Base-by-base conservation (phyloP, 208 protist species). In the Trypanosoma boissoni region DNA sequence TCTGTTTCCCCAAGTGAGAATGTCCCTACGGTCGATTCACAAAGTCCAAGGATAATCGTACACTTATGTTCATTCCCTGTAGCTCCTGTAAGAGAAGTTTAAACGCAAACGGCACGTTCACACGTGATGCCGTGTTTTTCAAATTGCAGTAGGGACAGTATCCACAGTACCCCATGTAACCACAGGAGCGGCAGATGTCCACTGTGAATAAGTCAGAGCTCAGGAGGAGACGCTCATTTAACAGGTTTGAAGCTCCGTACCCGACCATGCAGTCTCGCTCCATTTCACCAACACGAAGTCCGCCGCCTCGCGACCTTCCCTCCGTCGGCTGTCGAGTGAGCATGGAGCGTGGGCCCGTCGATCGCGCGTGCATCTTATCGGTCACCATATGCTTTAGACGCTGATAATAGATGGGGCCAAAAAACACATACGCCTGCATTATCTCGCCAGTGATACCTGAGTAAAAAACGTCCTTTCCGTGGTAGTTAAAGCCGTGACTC, bases 321-420 rank as follows among this genome's bases (percentile, higher is more conserved):
- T 99, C 98, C 0, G 98, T 99, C 5, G 99, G 99, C 79, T 99
- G 99, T 18, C 99, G 72, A 6, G 98, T 99, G 1, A 99, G 74
- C 27, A 98, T 88, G 1, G 94, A 94, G 0, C 87, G 76, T 18
- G 97, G 97, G 7, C 96, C 97, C 4, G 76, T 91, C 2, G 97
- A 84, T 31, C 99, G 83, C 0, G 98, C 97, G 69, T 99, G 99
- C 92, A 99, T 99, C 78, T 99, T 99, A 81, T 99, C 99, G 18
- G 98, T 94, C 2, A 99, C 99, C 98, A 99, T 99, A 76, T 99
- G 99, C 82, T 99, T 99, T 2, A 99, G 88, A 54, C 98, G 98
- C 79, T 99, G 99, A 76, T 99, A 99, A 76, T 99, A 99, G 20
- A 99, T 98, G 16, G 99, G 99, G 0, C 99, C 99, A 53, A 99